Base-by-base conservation (phyloP, 192 early-diverging fungal species). In the Funneliformis geosporum region DNA sequence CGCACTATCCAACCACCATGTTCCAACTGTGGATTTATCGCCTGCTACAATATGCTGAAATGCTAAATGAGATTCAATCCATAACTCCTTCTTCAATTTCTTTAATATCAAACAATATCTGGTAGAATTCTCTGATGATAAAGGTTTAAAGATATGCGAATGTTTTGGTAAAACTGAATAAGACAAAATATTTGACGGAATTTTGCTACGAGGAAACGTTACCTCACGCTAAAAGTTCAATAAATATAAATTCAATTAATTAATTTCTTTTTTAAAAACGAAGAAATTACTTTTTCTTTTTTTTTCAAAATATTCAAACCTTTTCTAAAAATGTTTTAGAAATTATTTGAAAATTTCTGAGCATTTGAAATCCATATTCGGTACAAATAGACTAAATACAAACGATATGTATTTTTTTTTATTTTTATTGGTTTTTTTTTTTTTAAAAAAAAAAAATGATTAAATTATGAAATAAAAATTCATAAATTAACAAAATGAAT, bases 301-400 rank as follows among this genome's bases (percentile, higher is more conserved):
- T 47, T 61, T 42, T 4, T 0, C 16, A 25, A 47, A 78, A 59
- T 61, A 39, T 33, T 65, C 8, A 16, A 70, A 83, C 81, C 50
- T 78, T 79, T n/a, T 47, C 59, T 61, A 87, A 85, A 84, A 85
- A 90, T 10, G 81, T 25, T 2, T 44, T 23, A 0, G 92, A 88
- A 70, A 92, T 73, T 6, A 64, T 46, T 43, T 81, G 81, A 85
- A 99, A 97, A 84, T 98, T 99, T 10, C 74, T 38, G 42, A 96
- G 80, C 79, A 98, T 88, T 4, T 69, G 82, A 28, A 74, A 67
- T 1, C 97, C 97, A 78, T 90, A 85, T 74, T 95, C 91, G 0
- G 96, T 93, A 73, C 94, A 95, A 18, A 99, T 92, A 2, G 95
- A 97, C 83, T 87, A 55, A 25, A 47, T 42, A n/a, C 25, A 27